Percentiles rank a stretch among this genome's conserved stretches.
Evolutionary conservation across 208 protist genomes (phyloP).

Genomic region (Acanthamoeba castellanii): DNA sequence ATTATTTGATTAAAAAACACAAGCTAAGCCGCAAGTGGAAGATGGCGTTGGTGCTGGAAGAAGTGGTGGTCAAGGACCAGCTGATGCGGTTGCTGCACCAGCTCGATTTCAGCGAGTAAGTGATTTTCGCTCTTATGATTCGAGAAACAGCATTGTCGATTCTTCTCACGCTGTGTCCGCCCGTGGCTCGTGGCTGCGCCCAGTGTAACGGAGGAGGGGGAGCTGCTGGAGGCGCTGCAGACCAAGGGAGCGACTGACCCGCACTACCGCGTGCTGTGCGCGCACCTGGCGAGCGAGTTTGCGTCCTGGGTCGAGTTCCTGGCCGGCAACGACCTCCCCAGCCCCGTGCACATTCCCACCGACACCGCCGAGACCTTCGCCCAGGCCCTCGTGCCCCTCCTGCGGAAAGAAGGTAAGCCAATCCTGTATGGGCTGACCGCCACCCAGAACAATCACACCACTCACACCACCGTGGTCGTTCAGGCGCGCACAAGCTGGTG

Average conservation of each 20-base stretch:
- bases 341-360: background rate
- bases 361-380: background rate
- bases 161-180: background rate
- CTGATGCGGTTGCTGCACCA: background rate
- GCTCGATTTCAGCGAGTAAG: background rate
- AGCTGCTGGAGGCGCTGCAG: background rate
- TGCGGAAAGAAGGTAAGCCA: background rate
- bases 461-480: background rate
- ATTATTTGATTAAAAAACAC: background rate
- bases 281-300: background rate
- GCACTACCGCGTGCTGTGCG: background rate
- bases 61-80: slow-evolving; percentile 23
- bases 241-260: background rate
- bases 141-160: background rate
- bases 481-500: background rate
- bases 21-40: background rate
- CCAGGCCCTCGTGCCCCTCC: background rate
- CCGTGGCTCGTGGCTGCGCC: background rate
- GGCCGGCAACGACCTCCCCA: background rate
- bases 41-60: slow-evolving; percentile 30
- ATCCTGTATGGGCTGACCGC: background rate
- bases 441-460: background rate
- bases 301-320: background rate
- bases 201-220: slow-evolving; percentile 6
- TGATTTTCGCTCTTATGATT: background rate